Evolutionary conservation across 2,329 filamentous ascomycete species (phyloP).

Genomic region (Ophiostoma sp.): DNA sequence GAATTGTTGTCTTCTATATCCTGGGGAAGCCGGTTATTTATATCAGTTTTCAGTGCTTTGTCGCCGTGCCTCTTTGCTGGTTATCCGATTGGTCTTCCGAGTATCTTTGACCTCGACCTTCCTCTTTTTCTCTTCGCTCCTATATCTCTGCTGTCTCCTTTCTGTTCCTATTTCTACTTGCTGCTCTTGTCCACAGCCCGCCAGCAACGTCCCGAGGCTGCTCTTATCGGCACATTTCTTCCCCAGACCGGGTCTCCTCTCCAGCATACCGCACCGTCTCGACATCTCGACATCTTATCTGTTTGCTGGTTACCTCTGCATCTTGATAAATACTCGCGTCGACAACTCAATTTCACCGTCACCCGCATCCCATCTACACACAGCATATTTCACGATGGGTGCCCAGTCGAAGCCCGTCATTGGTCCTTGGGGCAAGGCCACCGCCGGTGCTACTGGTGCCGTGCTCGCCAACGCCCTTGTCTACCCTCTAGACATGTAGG

Average conservation of each 20-base stretch:
- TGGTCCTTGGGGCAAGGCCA: conserved; percentile 86
- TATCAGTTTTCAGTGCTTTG: background rate
- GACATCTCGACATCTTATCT: background rate
- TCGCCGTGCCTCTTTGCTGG: background rate
- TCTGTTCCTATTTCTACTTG: background rate
- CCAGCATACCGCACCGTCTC: too few species aligned
- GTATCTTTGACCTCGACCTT: conserved; percentile 1
- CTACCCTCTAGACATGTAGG: conserved; percentile 89
- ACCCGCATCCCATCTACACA: background rate
- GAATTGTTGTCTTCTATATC: background rate
- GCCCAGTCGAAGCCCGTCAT: conserved; percentile 63
- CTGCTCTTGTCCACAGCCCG: background rate
- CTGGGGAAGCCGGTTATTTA: background rate
- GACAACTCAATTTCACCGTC: background rate
- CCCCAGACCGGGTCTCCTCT: background rate
- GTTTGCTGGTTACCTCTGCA: background rate
- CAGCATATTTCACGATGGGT: conserved; percentile 34
- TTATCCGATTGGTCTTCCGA: background rate
- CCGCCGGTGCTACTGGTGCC: conserved; percentile 87
- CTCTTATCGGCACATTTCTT: conserved; percentile 3
- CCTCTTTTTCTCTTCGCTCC: background rate
- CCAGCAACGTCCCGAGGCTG: conserved; percentile 11
- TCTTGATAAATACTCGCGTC: background rate
- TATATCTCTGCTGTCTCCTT: background rate
- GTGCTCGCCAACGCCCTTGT: conserved; percentile 92